Evolutionary conservation across 2,329 filamentous ascomycete species (phyloP), one percentile per base, ranked within the genome.

Genomic region (Pezicula neosporulosa): DNA sequence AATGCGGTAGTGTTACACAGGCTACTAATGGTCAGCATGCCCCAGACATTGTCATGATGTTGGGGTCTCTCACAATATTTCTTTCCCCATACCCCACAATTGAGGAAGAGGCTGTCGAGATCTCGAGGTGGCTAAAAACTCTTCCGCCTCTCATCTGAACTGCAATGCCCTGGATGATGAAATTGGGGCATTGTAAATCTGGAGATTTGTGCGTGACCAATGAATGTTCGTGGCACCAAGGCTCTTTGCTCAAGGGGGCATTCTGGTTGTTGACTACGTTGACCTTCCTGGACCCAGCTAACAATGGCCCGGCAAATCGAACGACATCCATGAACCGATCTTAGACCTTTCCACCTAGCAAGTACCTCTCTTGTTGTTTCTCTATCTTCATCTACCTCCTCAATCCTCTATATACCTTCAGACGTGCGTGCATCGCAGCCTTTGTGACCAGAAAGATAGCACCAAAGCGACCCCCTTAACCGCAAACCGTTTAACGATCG

Each of bases 11-110:
- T 13, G 37, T 16, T 39, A 21, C 15, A 16, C n/a, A 39, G 37
- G 19, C 19, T 9, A 6, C 19, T 13, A 6, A 39, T 16, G 37
- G 37, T 39, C 37, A 39, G 37, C 37, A 15, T 27, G 24, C 27
- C 42, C 42, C 42, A 44, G 42, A 21, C n/a, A 44, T 27, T 27
- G 19, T 28, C 42, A 33, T 44, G 13, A 16, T 44, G 42, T 44
- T 44, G 12, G 42, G 42, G 21, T 21, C 15, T 42, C 12, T 18
- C 24, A 24, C 12, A 6, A 16, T 24, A 10, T 13, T 33, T 33
- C 12, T 13, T 44, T 28, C 42, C 47, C 47, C 47, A 48, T 27
- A 48, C 47, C 47, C 47, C 47, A 48, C 47, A 48, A 30, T 16
- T 28, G 16, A 10, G 42, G 7, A 30, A 12, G n/a, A 35, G 30